Evolutionary conservation across 2,329 filamentous ascomycete species (phyloP), one percentile per base, ranked within the genome.

Genomic region (Trichoderma simmonsii): DNA sequence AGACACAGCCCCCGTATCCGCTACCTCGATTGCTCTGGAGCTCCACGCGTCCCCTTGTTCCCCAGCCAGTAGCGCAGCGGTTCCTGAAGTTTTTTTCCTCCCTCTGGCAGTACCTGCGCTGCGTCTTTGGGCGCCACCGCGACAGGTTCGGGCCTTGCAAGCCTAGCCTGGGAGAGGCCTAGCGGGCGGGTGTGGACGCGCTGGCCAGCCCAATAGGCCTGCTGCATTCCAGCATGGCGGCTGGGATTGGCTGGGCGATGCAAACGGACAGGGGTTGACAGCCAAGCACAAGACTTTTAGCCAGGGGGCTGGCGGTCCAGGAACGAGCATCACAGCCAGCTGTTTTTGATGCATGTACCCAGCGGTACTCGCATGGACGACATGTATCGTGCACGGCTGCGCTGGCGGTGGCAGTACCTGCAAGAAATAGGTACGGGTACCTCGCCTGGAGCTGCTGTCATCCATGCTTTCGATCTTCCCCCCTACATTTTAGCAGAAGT

Each of bases 51-150:
- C 61, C 69, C 60, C 60, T 60, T 71, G 57, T 64, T 63, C 59
- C 61, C 51, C 69, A 67, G 54, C 70, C 32, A 56, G 57, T 62
- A 57, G 32, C 66, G 34, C 39, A 48, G 66, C 66, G 59, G 71
- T 72, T 72, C 66, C 60, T 72, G 71, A 65, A 70, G 62, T 71
- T 71, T 72, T 62, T 63, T 63, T 68, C 15, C 48, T n/a, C 32
- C 9, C 39, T 32, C 30, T 66, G 48, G 24, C 30, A 6, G 43
- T 36, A 18, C 21, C 14, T 36, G 26, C 34, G 43, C 36, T 32
- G 24, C 24, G 32, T 24, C 15, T 48, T 26, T 69, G 66, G 59
- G 64, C 64, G 48, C 57, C 70, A 68, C 70, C 59, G 39, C 64
- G 69, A 65, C 70, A 61, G 39, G 43, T 62, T 59, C 62, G 70